Percentiles rank a stretch among this genome's conserved stretches.
Conservation (phyloP, 306 rosid genomes). For the Sophora flavescens region DNA sequence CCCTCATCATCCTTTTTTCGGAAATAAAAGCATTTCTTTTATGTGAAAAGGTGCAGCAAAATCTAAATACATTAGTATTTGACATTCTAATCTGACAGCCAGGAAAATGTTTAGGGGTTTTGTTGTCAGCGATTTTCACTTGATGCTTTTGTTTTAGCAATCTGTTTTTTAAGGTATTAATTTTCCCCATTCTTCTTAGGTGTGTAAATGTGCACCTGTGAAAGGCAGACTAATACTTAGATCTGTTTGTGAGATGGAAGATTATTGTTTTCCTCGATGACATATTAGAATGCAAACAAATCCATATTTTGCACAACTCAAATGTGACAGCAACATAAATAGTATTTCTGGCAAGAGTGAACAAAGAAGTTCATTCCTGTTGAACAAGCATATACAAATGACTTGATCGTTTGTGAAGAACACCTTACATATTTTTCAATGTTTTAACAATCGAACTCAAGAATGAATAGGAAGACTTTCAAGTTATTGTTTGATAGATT, state of each 20-base stretch:
- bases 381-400: background rate
- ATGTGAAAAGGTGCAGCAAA: background rate
- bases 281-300: background rate
- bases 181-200: slow-evolving; percentile 1
- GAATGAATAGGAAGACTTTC: too few species aligned
- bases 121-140: background rate
- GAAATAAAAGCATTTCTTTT: background rate
- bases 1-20: background rate
- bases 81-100: too few species aligned
- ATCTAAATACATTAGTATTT: background rate
- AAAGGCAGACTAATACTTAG: background rate
- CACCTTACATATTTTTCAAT: background rate
- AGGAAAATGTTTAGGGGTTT: background rate
- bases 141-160: slow-evolving; percentile 9
- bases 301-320: background rate
- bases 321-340: background rate
- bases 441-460: background rate
- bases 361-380: background rate
- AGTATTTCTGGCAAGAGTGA: background rate
- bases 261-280: background rate
- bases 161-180: background rate
- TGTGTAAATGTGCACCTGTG: background rate
- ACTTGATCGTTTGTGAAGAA: slow-evolving; percentile 13
- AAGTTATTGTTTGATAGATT: too few species aligned
- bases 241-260: background rate